Conservation (phyloP, 805 yeast species). For the Danielia oregonensis region DNA sequence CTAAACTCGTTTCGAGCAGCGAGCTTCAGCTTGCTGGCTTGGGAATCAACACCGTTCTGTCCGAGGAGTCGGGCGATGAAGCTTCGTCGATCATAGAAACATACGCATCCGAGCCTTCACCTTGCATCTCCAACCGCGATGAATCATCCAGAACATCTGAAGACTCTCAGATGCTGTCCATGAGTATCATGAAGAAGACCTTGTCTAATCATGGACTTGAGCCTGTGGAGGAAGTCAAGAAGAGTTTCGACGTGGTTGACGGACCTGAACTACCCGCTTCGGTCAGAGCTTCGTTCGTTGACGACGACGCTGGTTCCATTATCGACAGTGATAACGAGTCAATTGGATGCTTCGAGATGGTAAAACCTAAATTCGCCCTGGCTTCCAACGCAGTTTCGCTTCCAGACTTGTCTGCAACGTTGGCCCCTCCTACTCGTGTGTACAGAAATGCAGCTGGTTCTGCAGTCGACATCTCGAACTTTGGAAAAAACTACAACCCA, state of each 20-base stretch:
- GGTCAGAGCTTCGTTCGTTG: slow-evolving; percentile 8
- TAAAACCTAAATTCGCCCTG: slow-evolving; percentile 4
- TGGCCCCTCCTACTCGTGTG: slow-evolving; percentile 2
- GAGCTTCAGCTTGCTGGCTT: slow-evolving; percentile 10
- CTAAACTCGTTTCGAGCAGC: slow-evolving; percentile 8
- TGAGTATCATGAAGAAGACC: slow-evolving; percentile 11
- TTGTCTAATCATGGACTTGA: slow-evolving; percentile 10
- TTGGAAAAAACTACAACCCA: slow-evolving; percentile 38
- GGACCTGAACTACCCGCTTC: slow-evolving; percentile 5
- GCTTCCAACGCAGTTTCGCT: slow-evolving; percentile 8
- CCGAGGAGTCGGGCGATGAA: neutral
- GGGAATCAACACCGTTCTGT: slow-evolving; percentile 13
- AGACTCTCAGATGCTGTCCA: neutral
- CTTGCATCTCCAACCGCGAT: neutral
- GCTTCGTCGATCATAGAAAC: neutral
- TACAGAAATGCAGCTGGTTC: slow-evolving; percentile 28
- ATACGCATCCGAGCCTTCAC: slow-evolving; percentile 1
- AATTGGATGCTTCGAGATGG: slow-evolving; percentile 13
- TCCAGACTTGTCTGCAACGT: slow-evolving; percentile 14
- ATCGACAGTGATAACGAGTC: slow-evolving; percentile 4
- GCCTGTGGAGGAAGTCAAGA: slow-evolving; percentile 5
- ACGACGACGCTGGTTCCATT: slow-evolving; percentile 4
- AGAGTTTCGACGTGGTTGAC: slow-evolving; percentile 5
- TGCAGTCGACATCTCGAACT: slow-evolving; percentile 35
- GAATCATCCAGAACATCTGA: neutral